Conservation (phyloP, 1,284 basidiomycete species). For the Testicularia cyperi region DNA sequence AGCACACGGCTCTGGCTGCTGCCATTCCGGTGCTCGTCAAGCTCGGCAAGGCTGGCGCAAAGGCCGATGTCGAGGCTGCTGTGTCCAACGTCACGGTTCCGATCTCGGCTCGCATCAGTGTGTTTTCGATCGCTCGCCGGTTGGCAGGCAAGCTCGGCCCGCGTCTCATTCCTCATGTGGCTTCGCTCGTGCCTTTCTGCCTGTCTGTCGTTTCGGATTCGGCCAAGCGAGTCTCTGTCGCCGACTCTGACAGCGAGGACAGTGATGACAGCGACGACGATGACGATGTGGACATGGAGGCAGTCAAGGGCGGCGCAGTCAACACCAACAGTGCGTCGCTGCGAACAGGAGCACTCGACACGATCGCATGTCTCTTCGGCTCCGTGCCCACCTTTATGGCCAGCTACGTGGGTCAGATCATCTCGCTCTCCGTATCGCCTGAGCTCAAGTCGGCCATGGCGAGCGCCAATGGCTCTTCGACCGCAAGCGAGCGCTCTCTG, state of each 20-base stretch:
- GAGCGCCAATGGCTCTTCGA: slow-evolving; percentile 26
- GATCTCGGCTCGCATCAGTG: slow-evolving; percentile 25
- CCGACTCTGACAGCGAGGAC: neutral
- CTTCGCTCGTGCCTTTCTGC: slow-evolving; percentile 38
- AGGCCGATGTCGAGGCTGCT: slow-evolving; percentile 2
- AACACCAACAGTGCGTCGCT: slow-evolving; percentile 25
- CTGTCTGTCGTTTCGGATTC: slow-evolving; percentile 11
- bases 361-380: slow-evolving; percentile 44
- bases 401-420: slow-evolving; percentile 24
- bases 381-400: slow-evolving; percentile 56
- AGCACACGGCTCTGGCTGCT: slow-evolving; percentile 31
- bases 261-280: slow-evolving; percentile 1
- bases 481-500: slow-evolving; percentile 29
- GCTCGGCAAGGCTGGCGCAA: slow-evolving; percentile 22
- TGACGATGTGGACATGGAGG: slow-evolving; percentile 4
- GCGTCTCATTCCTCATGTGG: slow-evolving; percentile 54
- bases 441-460: slow-evolving; percentile 26
- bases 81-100: slow-evolving; percentile 5
- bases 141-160: slow-evolving; percentile 50
- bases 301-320: slow-evolving; percentile 2
- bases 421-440: slow-evolving; percentile 32
- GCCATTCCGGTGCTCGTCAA: slow-evolving; percentile 35
- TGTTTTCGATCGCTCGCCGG: slow-evolving; percentile 34
- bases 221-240: too few relatives aligned
- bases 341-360: slow-evolving; percentile 39